A percentile compares a stretch with the other conserved stretches of the same genome.
Conservation (phyloP, 2,329 filamentous ascomycete genomes). For the Pseudogymnoascus destructans region DNA sequence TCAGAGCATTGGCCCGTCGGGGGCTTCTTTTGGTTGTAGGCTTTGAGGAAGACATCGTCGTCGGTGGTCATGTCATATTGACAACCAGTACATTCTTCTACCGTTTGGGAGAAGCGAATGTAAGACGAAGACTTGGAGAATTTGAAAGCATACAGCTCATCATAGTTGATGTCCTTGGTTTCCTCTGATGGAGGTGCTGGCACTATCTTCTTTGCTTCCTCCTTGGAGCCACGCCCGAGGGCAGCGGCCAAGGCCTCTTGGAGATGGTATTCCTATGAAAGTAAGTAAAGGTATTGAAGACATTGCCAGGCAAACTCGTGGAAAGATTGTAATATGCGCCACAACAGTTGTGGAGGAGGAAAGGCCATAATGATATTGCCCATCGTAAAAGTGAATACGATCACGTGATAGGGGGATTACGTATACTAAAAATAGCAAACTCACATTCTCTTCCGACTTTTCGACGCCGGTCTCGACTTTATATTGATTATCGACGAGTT, state of each 20-base stretch:
- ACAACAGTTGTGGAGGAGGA: background rate
- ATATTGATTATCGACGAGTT: conserved; percentile 57
- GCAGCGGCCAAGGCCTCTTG: conserved; percentile 23
- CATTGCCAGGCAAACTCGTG: background rate
- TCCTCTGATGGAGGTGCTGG: conserved; percentile 52
- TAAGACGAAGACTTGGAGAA: conserved; percentile 84
- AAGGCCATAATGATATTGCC: conserved; percentile 1
- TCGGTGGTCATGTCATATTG: conserved; percentile 91
- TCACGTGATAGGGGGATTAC: conserved; percentile 19
- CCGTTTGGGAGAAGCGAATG: conserved; percentile 94
- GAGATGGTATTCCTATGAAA: conserved; percentile 26
- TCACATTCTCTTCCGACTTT: conserved; percentile 91
- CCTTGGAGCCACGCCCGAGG: conserved; percentile 17
- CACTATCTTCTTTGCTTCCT: conserved; percentile 31
- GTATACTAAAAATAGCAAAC: conserved; percentile 31
- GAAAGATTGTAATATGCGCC: conserved; percentile 8
- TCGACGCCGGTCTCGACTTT: conserved; percentile 94
- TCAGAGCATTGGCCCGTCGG: conserved; percentile 58
- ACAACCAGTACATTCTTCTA: conserved; percentile 85
- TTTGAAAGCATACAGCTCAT: conserved; percentile 65
- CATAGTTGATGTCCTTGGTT: conserved; percentile 62
- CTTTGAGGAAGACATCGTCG: conserved; percentile 73
- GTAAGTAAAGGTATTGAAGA: conserved; percentile 12
- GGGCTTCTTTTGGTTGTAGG: conserved; percentile 67
- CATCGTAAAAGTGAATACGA: background rate